Evolutionary conservation across 805 yeast genomes (phyloP).

Genomic region (Blastobotrys attinorum): DNA sequence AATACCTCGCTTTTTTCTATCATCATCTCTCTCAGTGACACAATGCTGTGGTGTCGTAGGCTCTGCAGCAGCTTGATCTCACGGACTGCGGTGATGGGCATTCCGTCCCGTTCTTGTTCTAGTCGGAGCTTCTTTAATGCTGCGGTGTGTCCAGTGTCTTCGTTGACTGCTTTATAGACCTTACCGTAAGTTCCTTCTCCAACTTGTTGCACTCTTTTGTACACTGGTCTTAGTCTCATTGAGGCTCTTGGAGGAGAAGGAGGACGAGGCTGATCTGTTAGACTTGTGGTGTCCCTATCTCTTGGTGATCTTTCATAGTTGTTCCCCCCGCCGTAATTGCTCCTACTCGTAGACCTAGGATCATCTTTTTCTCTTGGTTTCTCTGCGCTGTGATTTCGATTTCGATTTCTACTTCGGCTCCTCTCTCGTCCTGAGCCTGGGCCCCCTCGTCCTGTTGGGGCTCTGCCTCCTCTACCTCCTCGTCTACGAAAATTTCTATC

Average conservation of each 20-base stretch:
- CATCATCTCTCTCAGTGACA: conserved; percentile 83
- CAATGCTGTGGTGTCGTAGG: conserved; percentile 73
- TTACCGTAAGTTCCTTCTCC: conserved; percentile 99
- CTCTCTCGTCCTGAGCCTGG: too few relatives aligned
- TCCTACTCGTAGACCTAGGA: too few relatives aligned
- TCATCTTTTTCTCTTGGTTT: too few relatives aligned
- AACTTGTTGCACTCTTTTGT: conserved; percentile 74
- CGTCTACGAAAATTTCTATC: too few relatives aligned
- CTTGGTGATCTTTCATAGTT: too few relatives aligned
- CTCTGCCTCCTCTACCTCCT: too few relatives aligned
- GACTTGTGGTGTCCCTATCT: too few relatives aligned
- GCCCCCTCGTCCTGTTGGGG: too few relatives aligned
- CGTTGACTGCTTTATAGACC: conserved; percentile 80
- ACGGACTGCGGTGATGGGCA: conserved; percentile 91
- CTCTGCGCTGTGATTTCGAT: too few relatives aligned
- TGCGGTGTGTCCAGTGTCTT: conserved; percentile 58
- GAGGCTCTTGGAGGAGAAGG: background rate
- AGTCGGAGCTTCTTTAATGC: conserved; percentile 80
- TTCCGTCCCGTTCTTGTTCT: conserved; percentile 87
- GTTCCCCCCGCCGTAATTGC: too few relatives aligned
- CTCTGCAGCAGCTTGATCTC: conserved; percentile 82
- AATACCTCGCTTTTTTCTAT: conserved; percentile 63
- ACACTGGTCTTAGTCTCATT: conserved; percentile 27
- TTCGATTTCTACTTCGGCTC: too few relatives aligned
- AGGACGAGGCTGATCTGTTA: too few relatives aligned